Percentiles rank a stretch among this genome's conserved stretches.
These are phyloP conservation scores for Lactarius deliciosus DNA, from an alignment of 768 basidiomycete genomes.

Conservation along the genomic window DNA sequence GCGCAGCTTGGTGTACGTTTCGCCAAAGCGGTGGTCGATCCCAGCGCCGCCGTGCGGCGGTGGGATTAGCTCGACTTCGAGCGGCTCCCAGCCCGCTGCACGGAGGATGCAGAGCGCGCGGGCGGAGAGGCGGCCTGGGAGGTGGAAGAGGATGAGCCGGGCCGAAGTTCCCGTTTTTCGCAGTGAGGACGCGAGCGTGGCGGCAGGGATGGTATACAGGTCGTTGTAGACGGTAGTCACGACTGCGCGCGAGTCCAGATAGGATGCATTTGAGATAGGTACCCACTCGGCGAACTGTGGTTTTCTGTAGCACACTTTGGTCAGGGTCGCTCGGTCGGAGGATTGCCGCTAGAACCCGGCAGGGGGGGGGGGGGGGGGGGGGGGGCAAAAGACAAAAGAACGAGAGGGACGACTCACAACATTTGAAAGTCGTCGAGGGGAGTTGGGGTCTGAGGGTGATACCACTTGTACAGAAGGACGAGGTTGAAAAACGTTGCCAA, in stretches of 20 bases:
- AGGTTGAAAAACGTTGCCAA: constrained; percentile 9
- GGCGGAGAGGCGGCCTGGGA: constrained; percentile 40
- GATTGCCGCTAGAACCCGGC: not conserved
- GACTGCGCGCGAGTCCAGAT: constrained; percentile 31
- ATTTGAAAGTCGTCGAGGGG: constrained; percentile 26
- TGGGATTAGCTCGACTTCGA: constrained; percentile 39
- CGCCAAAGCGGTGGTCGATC: constrained; percentile 38
- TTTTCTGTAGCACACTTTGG: constrained; percentile 6
- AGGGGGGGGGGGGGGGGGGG: too few species aligned
- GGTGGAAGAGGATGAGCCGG: constrained; percentile 37
- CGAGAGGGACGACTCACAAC: constrained; percentile 6
- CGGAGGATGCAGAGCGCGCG: constrained; percentile 42
- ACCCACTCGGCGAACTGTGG: constrained; percentile 11
- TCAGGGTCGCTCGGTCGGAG: not conserved
- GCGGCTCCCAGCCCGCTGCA: constrained; percentile 41
- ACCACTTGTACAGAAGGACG: constrained; percentile 10
- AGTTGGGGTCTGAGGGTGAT: not conserved
- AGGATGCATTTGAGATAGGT: not conserved
- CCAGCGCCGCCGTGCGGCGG: constrained; percentile 43
- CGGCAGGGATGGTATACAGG: constrained; percentile 35
- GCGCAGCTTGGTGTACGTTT: constrained; percentile 47
- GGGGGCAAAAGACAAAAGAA: too few species aligned
- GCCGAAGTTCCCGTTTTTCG: constrained; percentile 36
- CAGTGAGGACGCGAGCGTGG: constrained; percentile 38
- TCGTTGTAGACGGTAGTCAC: constrained; percentile 38